phyloP scores from a whole-genome alignment of 305 asterid species.

The Ilex paraguariensis region DNA sequence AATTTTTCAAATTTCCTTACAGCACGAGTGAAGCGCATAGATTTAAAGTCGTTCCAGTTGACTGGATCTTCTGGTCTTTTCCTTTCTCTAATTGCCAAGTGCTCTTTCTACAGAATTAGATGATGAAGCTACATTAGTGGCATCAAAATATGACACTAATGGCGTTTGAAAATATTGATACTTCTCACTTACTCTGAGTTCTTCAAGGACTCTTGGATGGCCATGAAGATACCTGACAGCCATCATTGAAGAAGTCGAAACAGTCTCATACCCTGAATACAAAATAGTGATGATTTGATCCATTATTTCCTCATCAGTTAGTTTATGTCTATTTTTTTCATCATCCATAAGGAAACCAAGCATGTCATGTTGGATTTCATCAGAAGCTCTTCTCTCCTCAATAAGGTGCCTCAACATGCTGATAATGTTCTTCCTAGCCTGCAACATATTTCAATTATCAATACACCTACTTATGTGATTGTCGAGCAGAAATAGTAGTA shows the following conservation, averaged over 20 bases:
- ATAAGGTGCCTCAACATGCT: not conserved
- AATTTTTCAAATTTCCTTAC: constrained; percentile 1
- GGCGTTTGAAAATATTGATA: not conserved
- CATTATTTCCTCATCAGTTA: constrained; percentile 2
- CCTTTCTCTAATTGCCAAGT: constrained; percentile 16
- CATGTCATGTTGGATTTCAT: not conserved
- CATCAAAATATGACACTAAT: not conserved
- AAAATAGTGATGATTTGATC: constrained; percentile 3
- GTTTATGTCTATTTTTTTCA: constrained; percentile 1
- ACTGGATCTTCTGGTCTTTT: constrained; percentile 16
- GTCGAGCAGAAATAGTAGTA: not conserved
- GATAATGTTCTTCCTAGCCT: constrained; percentile 30
- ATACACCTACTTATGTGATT: not conserved
- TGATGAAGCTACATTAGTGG: not conserved
- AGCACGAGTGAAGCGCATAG: constrained; percentile 18
- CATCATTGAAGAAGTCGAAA: constrained; percentile 5
- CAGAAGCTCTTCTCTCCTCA: not conserved
- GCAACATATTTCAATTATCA: not conserved
- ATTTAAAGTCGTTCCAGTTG: constrained; percentile 10
- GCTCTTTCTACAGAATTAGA: constrained; percentile 15
- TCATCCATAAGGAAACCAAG: constrained; percentile 1
- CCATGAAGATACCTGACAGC: constrained; percentile 8
- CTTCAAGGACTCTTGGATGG: constrained; percentile 6
- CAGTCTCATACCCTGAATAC: constrained; percentile 5
- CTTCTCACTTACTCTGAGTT: constrained; percentile 2